These are phyloP conservation scores for Paramarasmius palmivorus DNA, from an alignment of 1,284 basidiomycete species.

Conservation along the genomic window DNA sequence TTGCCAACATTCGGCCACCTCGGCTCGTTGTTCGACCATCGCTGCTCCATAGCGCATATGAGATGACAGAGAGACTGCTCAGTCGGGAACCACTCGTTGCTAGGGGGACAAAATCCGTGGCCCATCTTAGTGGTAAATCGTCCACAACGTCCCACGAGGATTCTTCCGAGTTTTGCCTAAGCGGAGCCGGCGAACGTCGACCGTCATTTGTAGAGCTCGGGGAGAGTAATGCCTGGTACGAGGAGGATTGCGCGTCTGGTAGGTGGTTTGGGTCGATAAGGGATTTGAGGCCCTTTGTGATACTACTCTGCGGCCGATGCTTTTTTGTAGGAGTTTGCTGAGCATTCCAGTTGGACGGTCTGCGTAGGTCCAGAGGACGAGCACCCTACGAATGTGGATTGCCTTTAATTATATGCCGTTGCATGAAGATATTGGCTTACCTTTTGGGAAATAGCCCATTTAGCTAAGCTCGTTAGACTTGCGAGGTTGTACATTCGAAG, in stretches of 20 bases:
- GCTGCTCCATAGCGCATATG: conserved; percentile 67
- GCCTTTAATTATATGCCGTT: conserved; percentile 9
- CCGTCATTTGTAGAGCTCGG: conserved; percentile 17
- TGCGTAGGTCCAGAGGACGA: conserved; percentile 59
- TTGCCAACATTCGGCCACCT: conserved; percentile 67
- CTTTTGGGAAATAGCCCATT: conserved; percentile 68
- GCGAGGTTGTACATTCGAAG: conserved; percentile 80
- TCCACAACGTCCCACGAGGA: conserved; percentile 74
- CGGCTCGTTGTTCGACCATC: conserved; percentile 44
- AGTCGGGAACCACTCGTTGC: conserved; percentile 67
- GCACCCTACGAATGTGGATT: conserved; percentile 42
- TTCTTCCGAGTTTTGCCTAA: conserved; percentile 41
- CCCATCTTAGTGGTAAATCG: conserved; percentile 76
- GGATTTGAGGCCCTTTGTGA: conserved; percentile 60
- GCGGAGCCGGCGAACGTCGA: conserved; percentile 23
- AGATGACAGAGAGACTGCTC: conserved; percentile 54
- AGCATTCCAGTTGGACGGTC: conserved; percentile 50
- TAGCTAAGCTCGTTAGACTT: conserved; percentile 70
- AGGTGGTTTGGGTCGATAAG: conserved; percentile 41
- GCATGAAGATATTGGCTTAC: conserved; percentile 34
- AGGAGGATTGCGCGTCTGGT: conserved; percentile 26
- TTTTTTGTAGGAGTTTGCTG: conserved; percentile 54
- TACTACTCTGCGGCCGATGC: conserved; percentile 54
- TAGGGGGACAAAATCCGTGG: conserved; percentile 76
- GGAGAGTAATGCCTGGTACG: conserved; percentile 34